Evolutionary conservation across 805 yeast species (phyloP), one percentile per base, ranked within the genome.

Genomic region (Ogataea paradorogensis): DNA sequence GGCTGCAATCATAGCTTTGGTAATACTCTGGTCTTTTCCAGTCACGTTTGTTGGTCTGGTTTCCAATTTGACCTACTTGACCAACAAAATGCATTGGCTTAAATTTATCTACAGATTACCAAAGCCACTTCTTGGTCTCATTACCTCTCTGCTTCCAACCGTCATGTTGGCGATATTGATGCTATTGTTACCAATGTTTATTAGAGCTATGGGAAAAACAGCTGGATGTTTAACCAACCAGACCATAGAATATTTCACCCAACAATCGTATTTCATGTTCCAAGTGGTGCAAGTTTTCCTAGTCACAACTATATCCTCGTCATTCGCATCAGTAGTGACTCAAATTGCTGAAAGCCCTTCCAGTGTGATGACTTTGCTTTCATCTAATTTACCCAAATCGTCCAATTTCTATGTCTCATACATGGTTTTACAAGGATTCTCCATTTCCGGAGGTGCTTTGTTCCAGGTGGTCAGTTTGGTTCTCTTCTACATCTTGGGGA

Each of bases 11-110:
- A 52, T 64, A 15, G 84, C 80, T 1, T 52, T 82, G 30, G 69
- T 82, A 37, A 55, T 79, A 22, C 65, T 80, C 50, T 84, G 95
- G 95, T 73, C 90, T 41, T 63, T 83, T 48, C 91, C 91, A 10
- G 88, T 82, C 28, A 82, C 90, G 3, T 79, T 84, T 58, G 88
- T 84, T 33, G 90, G 90, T 73, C 56, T 80, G 55, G 69, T 84
- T 42, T 82, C 90, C 3, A 83, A 83, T 54, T 63, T 84, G 47
- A 76, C 82, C 14, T 73, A 73, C 51, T 66, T 84, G 53, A 81
- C 81, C 6, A 68, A 78, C 42, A 74, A 75, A 47, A 51, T 80
- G 24, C 75, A 60, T 16, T 76, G 77, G 63, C 69, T 84, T 47
- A 60, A 56, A 11, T 83, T 78, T 50, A 76, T 84, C 46, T 67